Base-by-base conservation (phyloP, 2,329 filamentous ascomycete genomes). In the Geosmithia morbida region DNA sequence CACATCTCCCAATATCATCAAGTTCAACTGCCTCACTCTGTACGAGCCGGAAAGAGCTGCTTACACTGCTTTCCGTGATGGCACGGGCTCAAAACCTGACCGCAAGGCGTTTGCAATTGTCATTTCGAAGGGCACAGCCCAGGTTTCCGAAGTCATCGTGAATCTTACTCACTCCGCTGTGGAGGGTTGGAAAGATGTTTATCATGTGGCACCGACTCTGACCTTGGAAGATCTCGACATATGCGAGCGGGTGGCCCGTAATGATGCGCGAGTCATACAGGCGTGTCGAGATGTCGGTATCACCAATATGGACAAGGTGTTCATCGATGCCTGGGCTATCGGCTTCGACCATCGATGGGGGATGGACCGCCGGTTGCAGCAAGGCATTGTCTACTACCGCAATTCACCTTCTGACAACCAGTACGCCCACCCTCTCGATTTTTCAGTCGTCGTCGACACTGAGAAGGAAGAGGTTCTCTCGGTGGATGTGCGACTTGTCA, bases 271-370 rank as follows among this genome's bases (percentile, higher is more conserved):
- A 51, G 84, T 89, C 50, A 85, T 88, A 56, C 79, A 87, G 61
- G 83, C 85, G 57, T 90, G 85, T 57, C 75, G 72, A 2, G 76
- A 88, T 33, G 67, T 87, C 52, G 85, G 85, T 19, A 87, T 90
- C 51, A 71, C 79, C 54, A 83, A 89, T 55, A 90, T 90, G 85
- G 67, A 84, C 62, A 87, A 88, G 64, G 82, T 90, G 37, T 89
- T 85, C 63, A 83, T 85, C 60, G 85, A 90, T 61, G 84, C 83
- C 41, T 90, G 85, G 85, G 87, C 85, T 1, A 88, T 90, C 62
- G 85, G 85, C 30, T 85, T 85, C 52, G 85, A 90, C 55, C 77
- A 85, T 59, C 79, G 85, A 45, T 89, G 87, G 61, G 85, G 85
- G 46, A 84, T 69, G 48, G 70, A 72, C 48, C 71, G 85, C 39